These are phyloP conservation scores for Lichtheimia ramosa DNA, from an alignment of 371 early-diverging fungal species.

Conservation along the genomic window DNA sequence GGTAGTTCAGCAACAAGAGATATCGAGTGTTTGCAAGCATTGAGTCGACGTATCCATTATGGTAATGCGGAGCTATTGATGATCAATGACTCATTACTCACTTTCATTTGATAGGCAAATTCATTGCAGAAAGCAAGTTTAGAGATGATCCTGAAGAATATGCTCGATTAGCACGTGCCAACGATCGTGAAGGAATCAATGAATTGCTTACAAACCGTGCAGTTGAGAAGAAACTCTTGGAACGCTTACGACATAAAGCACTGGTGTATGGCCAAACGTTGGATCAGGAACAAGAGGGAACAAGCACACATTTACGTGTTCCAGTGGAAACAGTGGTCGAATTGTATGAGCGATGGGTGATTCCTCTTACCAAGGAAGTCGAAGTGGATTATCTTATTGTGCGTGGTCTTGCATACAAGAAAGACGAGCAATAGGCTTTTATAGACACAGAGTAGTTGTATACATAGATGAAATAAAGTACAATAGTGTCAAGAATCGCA, in stretches of 20 bases:
- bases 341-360: constrained; percentile 86
- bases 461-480: no score
- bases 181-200: constrained; percentile 78
- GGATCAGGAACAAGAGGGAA: constrained; percentile 45
- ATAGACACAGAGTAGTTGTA: no score
- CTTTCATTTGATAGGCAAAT: constrained; percentile 67
- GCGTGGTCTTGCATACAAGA: constrained; percentile 39
- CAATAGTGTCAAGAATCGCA: no score
- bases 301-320: constrained; percentile 53
- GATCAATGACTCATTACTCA: not conserved
- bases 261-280: constrained; percentile 90
- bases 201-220: constrained; percentile 81
- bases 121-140: constrained; percentile 95
- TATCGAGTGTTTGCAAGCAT: constrained; percentile 87
- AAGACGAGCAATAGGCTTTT: no score
- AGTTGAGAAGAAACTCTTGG: constrained; percentile 83
- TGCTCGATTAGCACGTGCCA: constrained; percentile 67
- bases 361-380: constrained; percentile 87
- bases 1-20: constrained; percentile 93
- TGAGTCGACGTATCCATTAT: constrained; percentile 92
- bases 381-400: constrained; percentile 90
- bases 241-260: constrained; percentile 84
- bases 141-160: constrained; percentile 77
- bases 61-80: constrained; percentile 47
- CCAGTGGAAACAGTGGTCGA: constrained; percentile 79